Conservation (phyloP, 352 stramenopile species). For the Phytophthora chlamydospora region DNA sequence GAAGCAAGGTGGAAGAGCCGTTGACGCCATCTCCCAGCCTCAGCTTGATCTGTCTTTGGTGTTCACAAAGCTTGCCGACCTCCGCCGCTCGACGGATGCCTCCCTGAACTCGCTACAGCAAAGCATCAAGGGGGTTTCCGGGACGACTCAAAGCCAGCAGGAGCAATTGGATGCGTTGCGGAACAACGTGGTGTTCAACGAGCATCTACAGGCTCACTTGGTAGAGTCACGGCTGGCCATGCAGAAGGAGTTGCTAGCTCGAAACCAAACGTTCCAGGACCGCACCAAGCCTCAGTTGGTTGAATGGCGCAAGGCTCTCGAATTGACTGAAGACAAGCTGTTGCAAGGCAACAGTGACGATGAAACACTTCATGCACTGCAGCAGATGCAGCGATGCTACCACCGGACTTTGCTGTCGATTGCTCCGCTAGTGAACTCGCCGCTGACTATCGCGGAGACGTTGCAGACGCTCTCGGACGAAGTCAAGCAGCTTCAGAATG, state of each 20-base stretch:
- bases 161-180: conserved; percentile 59
- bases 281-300: conserved; percentile 66
- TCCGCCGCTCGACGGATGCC: conserved; percentile 65
- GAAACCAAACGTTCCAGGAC: conserved; percentile 74
- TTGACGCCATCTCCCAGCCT: conserved; percentile 18
- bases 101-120: conserved; percentile 63
- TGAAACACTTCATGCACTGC: conserved; percentile 62
- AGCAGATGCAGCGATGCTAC: conserved; percentile 70
- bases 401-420: conserved; percentile 67
- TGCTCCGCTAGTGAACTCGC: conserved; percentile 60
- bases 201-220: conserved; percentile 61
- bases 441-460: conserved; percentile 62
- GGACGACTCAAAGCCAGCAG: conserved; percentile 51
- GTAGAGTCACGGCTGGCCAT: conserved; percentile 62
- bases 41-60: conserved; percentile 80
- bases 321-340: conserved; percentile 71
- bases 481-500: conserved; percentile 64
- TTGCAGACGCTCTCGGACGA: conserved; percentile 61
- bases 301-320: conserved; percentile 72
- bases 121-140: conserved; percentile 49
- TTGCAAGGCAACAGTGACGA: conserved; percentile 56
- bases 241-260: conserved; percentile 72
- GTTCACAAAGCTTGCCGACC: conserved; percentile 79
- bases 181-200: conserved; percentile 56
- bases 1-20: conserved; percentile 7